These are phyloP conservation scores for Beauveria sp. DNA, from an alignment of 2,329 filamentous ascomycete genomes.

Conservation along the genomic window DNA sequence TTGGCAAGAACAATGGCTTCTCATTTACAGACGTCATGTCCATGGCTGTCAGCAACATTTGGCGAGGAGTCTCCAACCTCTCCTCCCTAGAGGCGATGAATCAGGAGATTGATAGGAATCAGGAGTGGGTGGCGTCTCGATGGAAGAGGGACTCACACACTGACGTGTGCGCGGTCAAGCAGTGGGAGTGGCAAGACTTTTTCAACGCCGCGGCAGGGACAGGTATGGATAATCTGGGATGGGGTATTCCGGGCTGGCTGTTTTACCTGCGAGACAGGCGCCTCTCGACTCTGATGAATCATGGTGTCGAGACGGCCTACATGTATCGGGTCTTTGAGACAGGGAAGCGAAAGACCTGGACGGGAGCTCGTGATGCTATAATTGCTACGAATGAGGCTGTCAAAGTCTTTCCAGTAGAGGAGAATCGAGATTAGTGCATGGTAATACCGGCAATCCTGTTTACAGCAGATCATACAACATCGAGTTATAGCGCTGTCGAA, in stretches of 20 bases:
- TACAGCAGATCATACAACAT: no score
- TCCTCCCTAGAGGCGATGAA: slow-evolving; percentile 24
- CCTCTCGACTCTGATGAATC: slow-evolving; percentile 30
- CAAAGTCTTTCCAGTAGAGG: neutral
- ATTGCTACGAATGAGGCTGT: slow-evolving; percentile 8
- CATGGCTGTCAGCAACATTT: slow-evolving; percentile 34
- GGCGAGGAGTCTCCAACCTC: slow-evolving; percentile 24
- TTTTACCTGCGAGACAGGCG: slow-evolving; percentile 31
- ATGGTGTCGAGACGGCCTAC: slow-evolving; percentile 32
- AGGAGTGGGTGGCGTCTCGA: slow-evolving; percentile 21
- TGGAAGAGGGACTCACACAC: slow-evolving; percentile 16
- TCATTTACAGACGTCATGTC: slow-evolving; percentile 28
- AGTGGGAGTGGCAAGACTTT: slow-evolving; percentile 27
- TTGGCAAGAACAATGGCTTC: slow-evolving; percentile 25
- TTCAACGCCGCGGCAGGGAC: slow-evolving; percentile 33
- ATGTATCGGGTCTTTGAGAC: slow-evolving; percentile 34
- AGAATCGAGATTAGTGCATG: no score
- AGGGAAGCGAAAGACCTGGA: slow-evolving; percentile 31
- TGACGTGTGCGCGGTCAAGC: slow-evolving; percentile 18
- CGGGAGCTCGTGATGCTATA: slow-evolving; percentile 30
- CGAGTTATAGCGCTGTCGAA: no score
- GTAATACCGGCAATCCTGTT: no score
- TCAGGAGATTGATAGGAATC: slow-evolving; percentile 18
- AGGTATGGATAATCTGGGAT: slow-evolving; percentile 33
- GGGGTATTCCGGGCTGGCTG: slow-evolving; percentile 33